These are phyloP conservation scores for Forsythia suspensa DNA, from an alignment of 257 asterid genomes.

Conservation along the genomic window DNA sequence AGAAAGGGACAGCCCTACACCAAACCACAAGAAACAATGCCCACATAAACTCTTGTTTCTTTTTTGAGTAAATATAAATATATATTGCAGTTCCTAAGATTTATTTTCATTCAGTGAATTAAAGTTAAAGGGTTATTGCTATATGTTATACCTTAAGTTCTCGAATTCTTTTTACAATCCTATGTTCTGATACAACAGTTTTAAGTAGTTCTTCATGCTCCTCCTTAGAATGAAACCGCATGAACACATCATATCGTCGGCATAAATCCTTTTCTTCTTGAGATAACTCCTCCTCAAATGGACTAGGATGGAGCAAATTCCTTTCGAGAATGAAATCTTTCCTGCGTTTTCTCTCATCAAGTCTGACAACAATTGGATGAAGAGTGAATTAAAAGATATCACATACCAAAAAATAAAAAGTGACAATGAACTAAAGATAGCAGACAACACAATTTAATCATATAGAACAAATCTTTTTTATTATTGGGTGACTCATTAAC, in stretches of 20 bases:
- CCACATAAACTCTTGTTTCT: neutral
- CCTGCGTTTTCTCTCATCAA: constrained; percentile 83
- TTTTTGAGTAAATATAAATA: neutral
- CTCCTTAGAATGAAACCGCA: constrained; percentile 80
- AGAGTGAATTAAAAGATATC: constrained; percentile 7
- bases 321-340: constrained; percentile 76
- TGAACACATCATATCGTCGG: constrained; percentile 58
- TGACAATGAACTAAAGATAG: neutral
- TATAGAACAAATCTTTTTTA: neutral
- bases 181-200: constrained; percentile 49
- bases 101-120: constrained; percentile 10
- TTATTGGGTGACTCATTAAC: neutral
- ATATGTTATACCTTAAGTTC: constrained; percentile 62
- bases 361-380: constrained; percentile 47
- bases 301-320: constrained; percentile 61
- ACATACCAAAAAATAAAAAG: neutral
- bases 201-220: constrained; percentile 69
- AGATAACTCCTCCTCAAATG: constrained; percentile 50
- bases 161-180: constrained; percentile 62
- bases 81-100: neutral
- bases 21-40: neutral
- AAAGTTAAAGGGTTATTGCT: constrained; percentile 1
- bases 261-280: constrained; percentile 69
- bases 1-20: neutral
- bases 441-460: neutral